A percentile compares a stretch with the other conserved stretches of the same genome.
Conservation (phyloP, 192 early-diverging fungal species). For the Mortierella claussenii region DNA sequence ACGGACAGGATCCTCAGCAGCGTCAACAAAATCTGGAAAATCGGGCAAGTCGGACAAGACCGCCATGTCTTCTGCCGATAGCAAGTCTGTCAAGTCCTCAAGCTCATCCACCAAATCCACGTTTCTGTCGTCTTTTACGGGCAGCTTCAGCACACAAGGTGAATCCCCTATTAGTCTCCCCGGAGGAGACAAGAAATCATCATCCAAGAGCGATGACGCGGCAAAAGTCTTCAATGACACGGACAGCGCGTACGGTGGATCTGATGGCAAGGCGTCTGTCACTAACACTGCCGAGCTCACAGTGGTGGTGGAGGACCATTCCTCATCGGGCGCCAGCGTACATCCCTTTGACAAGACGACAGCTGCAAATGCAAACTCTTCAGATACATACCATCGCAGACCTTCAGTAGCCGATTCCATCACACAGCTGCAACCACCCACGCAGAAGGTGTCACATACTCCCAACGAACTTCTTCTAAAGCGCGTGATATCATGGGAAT, state of each 20-base stretch:
- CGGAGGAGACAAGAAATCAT: too few relatives aligned
- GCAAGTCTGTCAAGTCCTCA: conserved; percentile 16
- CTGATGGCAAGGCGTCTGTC: not conserved
- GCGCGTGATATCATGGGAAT: conserved; percentile 27
- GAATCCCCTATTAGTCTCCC: not conserved
- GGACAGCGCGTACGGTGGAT: not conserved
- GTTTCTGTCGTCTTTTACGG: conserved; percentile 14
- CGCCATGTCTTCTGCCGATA: not conserved
- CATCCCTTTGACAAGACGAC: not conserved
- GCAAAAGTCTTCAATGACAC: too few relatives aligned
- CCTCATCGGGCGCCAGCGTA: not conserved
- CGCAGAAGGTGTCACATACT: not conserved
- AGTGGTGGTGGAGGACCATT: conserved; percentile 23
- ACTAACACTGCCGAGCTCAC: not conserved
- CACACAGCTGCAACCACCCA: not conserved
- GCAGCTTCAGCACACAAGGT: not conserved
- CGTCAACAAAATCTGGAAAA: conserved; percentile 27
- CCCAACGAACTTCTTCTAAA: conserved; percentile 17
- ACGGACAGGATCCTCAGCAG: conserved; percentile 7
- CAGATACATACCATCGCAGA: not conserved
- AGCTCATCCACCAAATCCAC: conserved; percentile 27
- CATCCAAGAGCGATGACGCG: too few relatives aligned
- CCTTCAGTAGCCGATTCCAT: conserved; percentile 9
- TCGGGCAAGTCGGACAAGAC: conserved; percentile 9
- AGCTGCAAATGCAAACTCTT: not conserved